A percentile compares a stretch with the other conserved stretches of the same genome.
Conservation (phyloP, 2,329 filamentous ascomycete species). For the Pestalotiopsis sp. region DNA sequence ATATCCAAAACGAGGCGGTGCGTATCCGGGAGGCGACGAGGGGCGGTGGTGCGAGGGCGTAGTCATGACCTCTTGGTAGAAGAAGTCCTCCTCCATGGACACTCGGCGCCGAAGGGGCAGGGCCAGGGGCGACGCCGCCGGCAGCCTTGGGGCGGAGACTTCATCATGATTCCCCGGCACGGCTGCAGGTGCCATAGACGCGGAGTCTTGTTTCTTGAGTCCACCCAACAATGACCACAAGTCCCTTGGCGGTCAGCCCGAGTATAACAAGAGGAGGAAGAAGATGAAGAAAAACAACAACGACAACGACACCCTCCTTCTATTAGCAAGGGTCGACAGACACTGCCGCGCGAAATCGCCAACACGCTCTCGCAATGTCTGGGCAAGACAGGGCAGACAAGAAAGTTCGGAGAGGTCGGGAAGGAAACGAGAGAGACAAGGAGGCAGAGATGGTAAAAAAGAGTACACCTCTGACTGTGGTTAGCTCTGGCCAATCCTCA, state of each 20-base stretch:
- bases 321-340: no score
- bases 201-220: not conserved
- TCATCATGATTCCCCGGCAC: slow-evolving; percentile 6
- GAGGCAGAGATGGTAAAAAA: not conserved
- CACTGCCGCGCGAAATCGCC: no score
- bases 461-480: not conserved
- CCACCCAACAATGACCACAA: not conserved
- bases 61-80: slow-evolving; percentile 56
- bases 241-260: not conserved
- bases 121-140: slow-evolving; percentile 34
- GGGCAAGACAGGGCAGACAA: not conserved
- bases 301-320: no score
- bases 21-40: slow-evolving; percentile 51
- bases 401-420: no score
- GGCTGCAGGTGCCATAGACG: slow-evolving; percentile 11
- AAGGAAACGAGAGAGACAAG: not conserved
- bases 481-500: not conserved
- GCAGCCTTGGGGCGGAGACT: slow-evolving; percentile 25
- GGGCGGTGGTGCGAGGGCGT: slow-evolving; percentile 40
- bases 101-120: slow-evolving; percentile 42
- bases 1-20: slow-evolving; percentile 23
- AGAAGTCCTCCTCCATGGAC: slow-evolving; percentile 58
- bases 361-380: not conserved
- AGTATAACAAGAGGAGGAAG: no score
- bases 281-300: no score